Base-by-base conservation (phyloP, 1,139 yeast genomes). In the Debaryomyces nepalensis region DNA sequence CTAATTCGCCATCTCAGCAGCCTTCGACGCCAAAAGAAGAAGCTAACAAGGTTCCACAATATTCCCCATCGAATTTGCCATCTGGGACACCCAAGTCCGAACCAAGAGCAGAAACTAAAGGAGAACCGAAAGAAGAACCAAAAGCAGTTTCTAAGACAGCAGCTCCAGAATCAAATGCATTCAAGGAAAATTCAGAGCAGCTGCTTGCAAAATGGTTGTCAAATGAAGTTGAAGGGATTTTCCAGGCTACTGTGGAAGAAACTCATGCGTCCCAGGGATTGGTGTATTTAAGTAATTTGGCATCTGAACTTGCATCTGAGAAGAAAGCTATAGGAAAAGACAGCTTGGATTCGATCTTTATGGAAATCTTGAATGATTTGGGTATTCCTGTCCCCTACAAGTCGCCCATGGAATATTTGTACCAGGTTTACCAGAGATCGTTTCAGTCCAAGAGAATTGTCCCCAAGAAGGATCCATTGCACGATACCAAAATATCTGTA, bases 351-450 rank as follows among this genome's bases (percentile, higher is more conserved):
- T 65, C 75, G 4, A 64, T 77, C 1, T 72, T 81, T 44, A 73
- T 82, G 66, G 85, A 81, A 47, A 58, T 77, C 15, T 62, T 82
- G 34, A 71, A 83, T 1, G 84, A 81, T 44, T 49, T 61, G 31
- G 87, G 87, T 0, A 60, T 66, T 14, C 69, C 70, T 2, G 48
- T 49, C 3, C 37, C 51, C 18, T 52, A 44, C 44, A 58, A 49
- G 34, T 37, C 58, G 26, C 75, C 85, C 2, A 64, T 80, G 36
- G 70, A 65, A 24, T 82, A 78, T 54, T 63, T 82, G 41, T 70
- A 60, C 48, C 57, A 59, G 5, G 62, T 77, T 6, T 80, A 82
- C 71, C 56, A 55, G 3, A 61, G 59, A 26, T 62, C 78, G 0
- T 68, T 59, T 45, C 61, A 64, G 36, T 53, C 61, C 5, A 76